phyloP scores from a whole-genome alignment of 768 basidiomycete species.

The Panaeolus papilionaceus region DNA sequence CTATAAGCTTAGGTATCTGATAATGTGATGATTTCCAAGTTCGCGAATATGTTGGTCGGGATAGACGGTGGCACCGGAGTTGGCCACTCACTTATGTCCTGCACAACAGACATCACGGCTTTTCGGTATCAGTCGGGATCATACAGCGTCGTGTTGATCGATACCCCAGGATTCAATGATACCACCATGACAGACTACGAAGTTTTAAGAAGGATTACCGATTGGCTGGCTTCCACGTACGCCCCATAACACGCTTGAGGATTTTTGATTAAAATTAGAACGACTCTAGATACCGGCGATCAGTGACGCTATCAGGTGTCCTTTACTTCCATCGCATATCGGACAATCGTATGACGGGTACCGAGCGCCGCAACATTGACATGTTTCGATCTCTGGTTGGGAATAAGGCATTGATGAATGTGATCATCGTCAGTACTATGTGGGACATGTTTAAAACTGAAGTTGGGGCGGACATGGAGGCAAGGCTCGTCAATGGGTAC shows the following conservation, averaged over 20 bases:
- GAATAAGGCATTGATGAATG: conserved; percentile 51
- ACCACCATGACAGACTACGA: conserved; percentile 52
- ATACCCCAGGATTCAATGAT: conserved; percentile 69
- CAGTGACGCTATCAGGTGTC: conserved; percentile 52
- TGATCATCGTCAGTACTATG: conserved; percentile 60
- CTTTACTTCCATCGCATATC: conserved; percentile 54
- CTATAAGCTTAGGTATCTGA: background rate
- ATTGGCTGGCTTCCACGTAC: conserved; percentile 42
- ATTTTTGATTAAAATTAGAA: background rate
- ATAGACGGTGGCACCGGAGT: background rate
- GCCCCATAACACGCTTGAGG: conserved; percentile 14
- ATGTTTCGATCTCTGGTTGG: conserved; percentile 62
- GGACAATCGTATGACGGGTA: conserved; percentile 43
- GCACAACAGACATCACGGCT: background rate
- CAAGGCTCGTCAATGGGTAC: conserved; percentile 49
- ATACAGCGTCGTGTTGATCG: conserved; percentile 47
- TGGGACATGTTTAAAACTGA: conserved; percentile 50
- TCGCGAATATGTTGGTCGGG: background rate
- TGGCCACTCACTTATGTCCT: background rate
- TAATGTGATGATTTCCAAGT: background rate
- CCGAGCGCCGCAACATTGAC: conserved; percentile 45
- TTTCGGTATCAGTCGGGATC: background rate
- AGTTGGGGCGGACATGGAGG: conserved; percentile 30
- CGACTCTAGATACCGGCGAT: conserved; percentile 35
- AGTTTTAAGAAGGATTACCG: conserved; percentile 54